These are phyloP conservation scores for Capsella bursapastoris DNA, from an alignment of 345 rosid genomes.

Conservation along the genomic window DNA sequence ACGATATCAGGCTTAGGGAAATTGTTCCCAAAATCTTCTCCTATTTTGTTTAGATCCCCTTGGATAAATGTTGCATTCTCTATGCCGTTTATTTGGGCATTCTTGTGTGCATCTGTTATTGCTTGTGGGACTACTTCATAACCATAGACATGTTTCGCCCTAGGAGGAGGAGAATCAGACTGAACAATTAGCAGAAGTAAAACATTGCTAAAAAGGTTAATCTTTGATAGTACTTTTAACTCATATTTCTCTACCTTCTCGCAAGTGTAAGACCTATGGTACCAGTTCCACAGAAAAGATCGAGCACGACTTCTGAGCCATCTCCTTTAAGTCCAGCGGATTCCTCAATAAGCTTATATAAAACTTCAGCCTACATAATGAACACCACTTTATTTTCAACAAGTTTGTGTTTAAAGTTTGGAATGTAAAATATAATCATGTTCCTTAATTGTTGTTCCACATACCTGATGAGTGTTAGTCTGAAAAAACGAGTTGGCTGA, in stretches of 20 bases:
- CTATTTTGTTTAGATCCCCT: conserved; percentile 96
- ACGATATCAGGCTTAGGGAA: conserved; percentile 87
- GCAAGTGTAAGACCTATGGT: conserved; percentile 95
- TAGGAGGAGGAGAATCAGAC: conserved; percentile 32
- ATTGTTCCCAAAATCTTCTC: conserved; percentile 72
- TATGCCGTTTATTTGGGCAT: conserved; percentile 81
- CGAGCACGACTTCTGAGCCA: conserved; percentile 91
- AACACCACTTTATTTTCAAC: conserved; percentile 1
- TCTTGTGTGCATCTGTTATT: conserved; percentile 69
- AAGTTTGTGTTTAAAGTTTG: neutral
- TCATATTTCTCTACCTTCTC: conserved; percentile 52
- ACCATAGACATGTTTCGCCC: conserved; percentile 87
- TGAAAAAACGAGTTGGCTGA: conserved; percentile 98
- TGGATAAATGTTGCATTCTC: conserved; percentile 80
- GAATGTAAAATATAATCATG: neutral
- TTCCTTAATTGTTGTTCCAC: neutral
- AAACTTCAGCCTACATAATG: conserved; percentile 79
- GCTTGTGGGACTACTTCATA: conserved; percentile 97
- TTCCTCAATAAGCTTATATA: conserved; percentile 84
- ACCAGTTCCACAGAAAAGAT: conserved; percentile 96
- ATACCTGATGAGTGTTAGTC: conserved; percentile 89
- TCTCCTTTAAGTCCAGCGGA: conserved; percentile 83
- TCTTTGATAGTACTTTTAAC: neutral
- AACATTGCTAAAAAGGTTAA: neutral
- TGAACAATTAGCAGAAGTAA: conserved; percentile 10